These are phyloP conservation scores for Globisporangium ultimum DNA, from an alignment of 352 stramenopile genomes.

Conservation along the genomic window DNA sequence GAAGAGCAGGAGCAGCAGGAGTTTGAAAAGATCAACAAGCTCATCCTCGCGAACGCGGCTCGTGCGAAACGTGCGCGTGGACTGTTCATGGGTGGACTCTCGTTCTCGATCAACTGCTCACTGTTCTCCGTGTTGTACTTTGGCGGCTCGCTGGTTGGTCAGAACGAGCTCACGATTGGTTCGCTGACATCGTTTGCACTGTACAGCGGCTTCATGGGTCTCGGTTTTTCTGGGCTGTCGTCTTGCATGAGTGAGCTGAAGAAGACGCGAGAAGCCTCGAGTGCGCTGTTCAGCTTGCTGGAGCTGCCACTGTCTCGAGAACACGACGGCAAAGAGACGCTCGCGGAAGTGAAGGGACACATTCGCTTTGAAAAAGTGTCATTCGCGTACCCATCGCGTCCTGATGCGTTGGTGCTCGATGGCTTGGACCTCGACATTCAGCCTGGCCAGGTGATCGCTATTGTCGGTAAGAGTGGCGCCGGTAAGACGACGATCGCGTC, in stretches of 20 bases:
- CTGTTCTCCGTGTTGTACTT: conserved; percentile 90
- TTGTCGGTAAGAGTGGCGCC: conserved; percentile 83
- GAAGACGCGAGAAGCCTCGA: conserved; percentile 68
- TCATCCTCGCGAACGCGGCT: conserved; percentile 64
- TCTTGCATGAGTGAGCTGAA: conserved; percentile 81
- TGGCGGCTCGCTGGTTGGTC: conserved; percentile 81
- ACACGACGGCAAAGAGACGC: conserved; percentile 33
- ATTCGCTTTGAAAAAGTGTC: conserved; percentile 81
- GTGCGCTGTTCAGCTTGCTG: conserved; percentile 69
- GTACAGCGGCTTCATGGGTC: conserved; percentile 89
- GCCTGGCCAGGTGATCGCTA: conserved; percentile 77
- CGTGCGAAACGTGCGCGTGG: conserved; percentile 78
- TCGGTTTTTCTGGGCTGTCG: conserved; percentile 86
- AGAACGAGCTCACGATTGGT: conserved; percentile 86
- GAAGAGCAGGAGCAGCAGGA: conserved; percentile 61
- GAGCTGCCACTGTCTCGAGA: conserved; percentile 29
- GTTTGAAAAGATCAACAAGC: conserved; percentile 69
- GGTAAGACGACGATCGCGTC: conserved; percentile 84
- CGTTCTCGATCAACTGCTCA: conserved; percentile 86
- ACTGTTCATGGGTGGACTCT: conserved; percentile 88
- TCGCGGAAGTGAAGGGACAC: conserved; percentile 49
- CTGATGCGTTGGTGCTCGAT: conserved; percentile 66
- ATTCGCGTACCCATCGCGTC: conserved; percentile 80
- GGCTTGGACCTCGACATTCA: conserved; percentile 64
- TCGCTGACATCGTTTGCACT: conserved; percentile 89